A percentile compares a stretch with the other conserved stretches of the same genome.
phyloP scores from a whole-genome alignment of 306 rosid genomes.

The Carpinus viminea region DNA sequence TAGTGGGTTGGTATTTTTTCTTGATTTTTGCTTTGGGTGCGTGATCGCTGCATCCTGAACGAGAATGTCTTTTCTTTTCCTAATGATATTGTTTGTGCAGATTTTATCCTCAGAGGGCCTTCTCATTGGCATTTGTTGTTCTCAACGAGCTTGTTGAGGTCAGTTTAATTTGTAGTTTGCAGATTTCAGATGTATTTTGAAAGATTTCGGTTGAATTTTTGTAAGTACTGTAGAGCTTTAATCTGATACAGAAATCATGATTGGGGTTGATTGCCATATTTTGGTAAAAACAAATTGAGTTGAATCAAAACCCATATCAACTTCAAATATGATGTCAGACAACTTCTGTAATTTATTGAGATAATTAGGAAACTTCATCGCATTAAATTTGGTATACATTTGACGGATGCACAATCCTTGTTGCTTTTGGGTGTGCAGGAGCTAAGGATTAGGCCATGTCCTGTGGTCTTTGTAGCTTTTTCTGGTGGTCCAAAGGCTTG shows the following conservation, averaged over 20 bases:
- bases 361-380: constrained; percentile 5
- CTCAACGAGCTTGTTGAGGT: constrained; percentile 92
- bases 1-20: background rate
- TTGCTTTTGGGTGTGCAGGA: constrained; percentile 56
- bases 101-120: constrained; percentile 69
- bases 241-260: background rate
- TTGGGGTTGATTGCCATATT: background rate
- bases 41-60: background rate
- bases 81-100: constrained; percentile 44
- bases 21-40: background rate
- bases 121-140: constrained; percentile 72
- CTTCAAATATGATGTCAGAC: background rate
- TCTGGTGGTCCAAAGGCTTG: constrained; percentile 93
- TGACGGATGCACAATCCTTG: constrained; percentile 10
- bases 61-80: constrained; percentile 2
- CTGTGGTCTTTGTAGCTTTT: constrained; percentile 77
- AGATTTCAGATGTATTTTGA: constrained; percentile 15
- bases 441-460: constrained; percentile 65
- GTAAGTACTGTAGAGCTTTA: constrained; percentile 8
- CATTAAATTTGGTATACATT: constrained; percentile 15
- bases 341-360: background rate
- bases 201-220: constrained; percentile 22
- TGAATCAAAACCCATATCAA: background rate
- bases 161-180: constrained; percentile 30
- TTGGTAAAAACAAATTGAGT: background rate